Evolutionary conservation across 768 basidiomycete genomes (phyloP), one percentile per base, ranked within the genome.

Genomic region (Pluteus cervinus): DNA sequence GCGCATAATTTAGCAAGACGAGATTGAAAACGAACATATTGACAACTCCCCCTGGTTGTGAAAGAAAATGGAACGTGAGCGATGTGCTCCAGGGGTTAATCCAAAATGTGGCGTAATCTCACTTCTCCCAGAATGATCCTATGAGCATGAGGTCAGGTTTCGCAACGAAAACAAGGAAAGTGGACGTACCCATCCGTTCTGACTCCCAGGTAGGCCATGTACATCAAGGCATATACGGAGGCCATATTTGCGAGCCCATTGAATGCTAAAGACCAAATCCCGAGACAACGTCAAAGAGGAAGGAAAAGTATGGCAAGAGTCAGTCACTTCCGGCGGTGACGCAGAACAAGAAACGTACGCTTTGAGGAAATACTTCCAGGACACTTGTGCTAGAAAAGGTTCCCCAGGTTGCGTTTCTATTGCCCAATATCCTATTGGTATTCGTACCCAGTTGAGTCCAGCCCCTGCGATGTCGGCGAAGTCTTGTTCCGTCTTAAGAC

Each of bases 151-250:
- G n/a, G 7, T 32, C 7, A 32, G 15, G 20, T 32, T 8, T 32
- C 7, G 15, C 7, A 32, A 16, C 7, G n/a, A n/a, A 84, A 59
- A 46, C 76, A 71, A 11, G 92, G 93, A 16, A 87, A 91, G 61
- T 98, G 94, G 56, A 97, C 28, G n/a, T n/a, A n/a, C 97, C 89
- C 88, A 96, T 5, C 90, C 92, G 54, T 96, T 97, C 63, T 93
- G 88, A 42, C 81, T 81, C 15, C 86, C 86, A 29, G 84, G 83
- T 10, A 87, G 61, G 20, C 79, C 65, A 47, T 86, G 84, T 7
- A 92, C 59, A 58, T 99, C 94, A 24, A 98, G 73, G 54, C 93
- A 88, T 51, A 99, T 89, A 34, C 94, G 80, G 34, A 98, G 48
- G 7, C 94, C 94, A 56, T 99, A 99, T 62, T 99, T 99, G 41